Base-by-base conservation (phyloP, 1,284 basidiomycete species). In the Sporisorium graminicola region DNA sequence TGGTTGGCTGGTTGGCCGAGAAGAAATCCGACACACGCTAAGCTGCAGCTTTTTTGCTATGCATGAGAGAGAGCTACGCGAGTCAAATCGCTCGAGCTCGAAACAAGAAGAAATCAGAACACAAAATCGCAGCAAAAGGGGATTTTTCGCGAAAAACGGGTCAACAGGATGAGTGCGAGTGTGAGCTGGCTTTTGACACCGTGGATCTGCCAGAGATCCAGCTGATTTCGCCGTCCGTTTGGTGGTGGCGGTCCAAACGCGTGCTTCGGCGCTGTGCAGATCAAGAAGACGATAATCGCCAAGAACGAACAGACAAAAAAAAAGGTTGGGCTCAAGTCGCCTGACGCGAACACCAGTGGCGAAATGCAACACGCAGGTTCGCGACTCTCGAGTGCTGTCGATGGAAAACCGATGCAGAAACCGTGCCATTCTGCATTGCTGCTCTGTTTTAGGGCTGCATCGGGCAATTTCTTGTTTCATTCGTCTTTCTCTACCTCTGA, bases 161-260 rank as follows among this genome's bases (percentile, higher is more conserved):
- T 47, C 44, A 47, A 47, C 35, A 37, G 35, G 31, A 6, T 5
- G 31, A 33, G n/a, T n/a, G n/a, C n/a, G n/a, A n/a, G n/a, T n/a
- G n/a, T n/a, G n/a, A n/a, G n/a, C n/a, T n/a, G n/a, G n/a, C n/a
- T n/a, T n/a, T n/a, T n/a, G n/a, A n/a, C n/a, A n/a, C n/a, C n/a
- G n/a, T n/a, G n/a, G n/a, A n/a, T n/a, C n/a, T n/a, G n/a, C n/a
- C n/a, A n/a, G n/a, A n/a, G n/a, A n/a, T n/a, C n/a, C n/a, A n/a
- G n/a, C n/a, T n/a, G n/a, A n/a, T n/a, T n/a, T n/a, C 6, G 35
- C 26, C 47, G 26, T 18, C 27, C 18, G 5, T 49, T 29, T 50
- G 49, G 49, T n/a, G 49, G 49, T 29, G 29, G 49, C 49, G 29
- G 49, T 50, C 49, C n/a, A 31, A 50, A 29, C 49, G 49, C 49